Percentiles rank a stretch among this genome's conserved stretches.
These are phyloP conservation scores for Zarea fungicola DNA, from an alignment of 2,329 filamentous ascomycete genomes.

Conservation along the genomic window DNA sequence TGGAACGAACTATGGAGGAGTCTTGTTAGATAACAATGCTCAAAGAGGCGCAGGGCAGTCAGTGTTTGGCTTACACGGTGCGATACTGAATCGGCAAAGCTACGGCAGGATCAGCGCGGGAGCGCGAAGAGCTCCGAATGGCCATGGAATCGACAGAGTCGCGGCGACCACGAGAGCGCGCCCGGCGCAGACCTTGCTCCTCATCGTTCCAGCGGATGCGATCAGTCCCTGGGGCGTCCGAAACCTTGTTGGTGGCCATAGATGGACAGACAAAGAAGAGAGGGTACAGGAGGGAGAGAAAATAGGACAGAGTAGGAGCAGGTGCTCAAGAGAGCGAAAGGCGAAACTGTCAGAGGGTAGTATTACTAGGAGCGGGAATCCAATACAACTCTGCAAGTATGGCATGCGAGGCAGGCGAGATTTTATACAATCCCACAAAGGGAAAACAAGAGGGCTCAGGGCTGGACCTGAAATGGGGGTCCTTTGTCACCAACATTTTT, in stretches of 20 bases:
- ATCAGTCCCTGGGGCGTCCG: conserved; percentile 19
- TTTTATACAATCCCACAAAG: background rate
- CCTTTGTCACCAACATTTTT: background rate
- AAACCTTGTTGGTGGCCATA: conserved; percentile 4
- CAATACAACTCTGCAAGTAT: background rate
- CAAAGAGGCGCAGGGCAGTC: background rate
- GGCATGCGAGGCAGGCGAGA: background rate
- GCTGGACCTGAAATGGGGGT: background rate
- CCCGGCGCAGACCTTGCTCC: conserved; percentile 23
- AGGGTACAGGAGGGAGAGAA: no score
- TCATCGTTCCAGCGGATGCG: conserved; percentile 34
- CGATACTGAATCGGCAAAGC: conserved; percentile 50
- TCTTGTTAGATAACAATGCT: conserved; percentile 8
- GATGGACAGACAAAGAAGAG: background rate
- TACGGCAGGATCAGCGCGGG: conserved; percentile 21
- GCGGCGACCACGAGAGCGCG: conserved; percentile 18
- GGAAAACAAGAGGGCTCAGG: background rate
- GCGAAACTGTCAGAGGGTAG: background rate
- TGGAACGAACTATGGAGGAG: conserved; percentile 41
- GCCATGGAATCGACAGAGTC: conserved; percentile 35
- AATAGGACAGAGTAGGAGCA: background rate
- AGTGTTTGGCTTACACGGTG: conserved; percentile 38
- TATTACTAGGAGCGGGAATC: background rate
- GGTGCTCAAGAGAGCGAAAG: background rate
- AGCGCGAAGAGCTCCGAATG: conserved; percentile 33